A percentile compares a stretch with the other conserved stretches of the same genome.
phyloP scores from a whole-genome alignment of 2,329 filamentous ascomycete species.

The Nothophoma quercina region DNA sequence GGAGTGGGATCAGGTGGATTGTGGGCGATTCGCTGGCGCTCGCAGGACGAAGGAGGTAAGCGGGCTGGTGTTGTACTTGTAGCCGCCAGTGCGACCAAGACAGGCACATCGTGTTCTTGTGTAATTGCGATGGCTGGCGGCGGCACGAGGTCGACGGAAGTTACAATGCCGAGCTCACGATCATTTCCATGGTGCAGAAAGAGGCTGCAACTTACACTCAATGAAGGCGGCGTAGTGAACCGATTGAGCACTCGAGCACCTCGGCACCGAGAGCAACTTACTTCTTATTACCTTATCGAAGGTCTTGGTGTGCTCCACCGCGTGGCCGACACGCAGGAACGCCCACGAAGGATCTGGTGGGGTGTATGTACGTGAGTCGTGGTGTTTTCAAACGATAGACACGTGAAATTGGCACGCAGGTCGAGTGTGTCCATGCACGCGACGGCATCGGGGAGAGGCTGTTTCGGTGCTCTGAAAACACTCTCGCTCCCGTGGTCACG shows the following conservation, averaged over 20 bases:
- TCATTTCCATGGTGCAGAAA: neutral
- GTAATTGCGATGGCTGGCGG: neutral
- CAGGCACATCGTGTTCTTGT: no score
- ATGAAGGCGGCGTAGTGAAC: neutral
- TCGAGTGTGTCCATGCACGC: slow-evolving; percentile 11
- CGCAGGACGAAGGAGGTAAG: no score
- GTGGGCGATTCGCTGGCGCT: slow-evolving; percentile 10
- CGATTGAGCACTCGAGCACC: neutral
- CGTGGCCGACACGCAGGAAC: neutral
- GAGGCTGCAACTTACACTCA: neutral
- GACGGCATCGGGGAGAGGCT: slow-evolving; percentile 1
- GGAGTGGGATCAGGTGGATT: neutral
- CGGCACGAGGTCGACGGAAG: neutral
- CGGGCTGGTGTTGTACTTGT: neutral
- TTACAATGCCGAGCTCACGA: neutral
- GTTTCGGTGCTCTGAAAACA: slow-evolving; percentile 7
- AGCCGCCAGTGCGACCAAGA: slow-evolving; percentile 5
- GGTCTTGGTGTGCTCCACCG: no score
- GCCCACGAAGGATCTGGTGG: slow-evolving; percentile 9
- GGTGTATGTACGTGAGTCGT: slow-evolving; percentile 1
- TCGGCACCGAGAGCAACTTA: slow-evolving; percentile 3
- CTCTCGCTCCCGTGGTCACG: neutral
- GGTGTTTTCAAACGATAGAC: slow-evolving; percentile 4
- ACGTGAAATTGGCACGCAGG: slow-evolving; percentile 1
- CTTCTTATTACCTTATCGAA: slow-evolving; percentile 2